Evolutionary conservation across 805 yeast species (phyloP).

Genomic region (Torulaspora microellipsoides): DNA sequence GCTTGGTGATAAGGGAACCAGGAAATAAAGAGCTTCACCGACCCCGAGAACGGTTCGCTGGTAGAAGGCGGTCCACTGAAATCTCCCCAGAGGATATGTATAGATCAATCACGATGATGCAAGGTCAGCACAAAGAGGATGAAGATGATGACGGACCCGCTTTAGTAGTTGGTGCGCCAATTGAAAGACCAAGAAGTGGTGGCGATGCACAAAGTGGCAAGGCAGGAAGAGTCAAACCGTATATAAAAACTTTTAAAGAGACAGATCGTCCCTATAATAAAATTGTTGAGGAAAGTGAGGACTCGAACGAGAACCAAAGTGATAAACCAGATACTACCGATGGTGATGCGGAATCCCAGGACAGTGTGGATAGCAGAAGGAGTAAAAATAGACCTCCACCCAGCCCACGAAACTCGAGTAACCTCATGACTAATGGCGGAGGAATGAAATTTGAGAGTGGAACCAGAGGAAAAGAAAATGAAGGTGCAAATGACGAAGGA

Average conservation of each 20-base stretch:
- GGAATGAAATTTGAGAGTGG: not conserved
- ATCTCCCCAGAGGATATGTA: conserved; percentile 80
- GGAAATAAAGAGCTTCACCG: conserved; percentile 5
- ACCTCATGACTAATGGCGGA: not conserved
- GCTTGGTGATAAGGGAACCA: conserved; percentile 10
- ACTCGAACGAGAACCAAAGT: conserved; percentile 10
- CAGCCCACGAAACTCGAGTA: no score
- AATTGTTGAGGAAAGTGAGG: conserved; percentile 1
- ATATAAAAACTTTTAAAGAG: not conserved
- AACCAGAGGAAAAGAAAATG: not conserved
- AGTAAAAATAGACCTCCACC: no score
- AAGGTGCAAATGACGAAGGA: not conserved
- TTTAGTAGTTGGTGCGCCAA: conserved; percentile 68
- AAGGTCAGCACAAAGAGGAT: conserved; percentile 43
- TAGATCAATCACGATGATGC: conserved; percentile 77
- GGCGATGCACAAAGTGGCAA: not conserved
- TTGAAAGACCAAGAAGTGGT: conserved; percentile 6
- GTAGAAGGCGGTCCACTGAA: conserved; percentile 39
- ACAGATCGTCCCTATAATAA: not conserved
- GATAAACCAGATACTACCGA: conserved; percentile 9
- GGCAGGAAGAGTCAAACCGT: no score
- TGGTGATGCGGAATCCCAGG: not conserved
- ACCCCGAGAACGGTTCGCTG: conserved; percentile 30
- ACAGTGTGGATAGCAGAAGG: not conserved
- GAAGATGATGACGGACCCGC: conserved; percentile 69